These are phyloP conservation scores for Croton setiger DNA, from an alignment of 441 rosid genomes.

Conservation along the genomic window DNA sequence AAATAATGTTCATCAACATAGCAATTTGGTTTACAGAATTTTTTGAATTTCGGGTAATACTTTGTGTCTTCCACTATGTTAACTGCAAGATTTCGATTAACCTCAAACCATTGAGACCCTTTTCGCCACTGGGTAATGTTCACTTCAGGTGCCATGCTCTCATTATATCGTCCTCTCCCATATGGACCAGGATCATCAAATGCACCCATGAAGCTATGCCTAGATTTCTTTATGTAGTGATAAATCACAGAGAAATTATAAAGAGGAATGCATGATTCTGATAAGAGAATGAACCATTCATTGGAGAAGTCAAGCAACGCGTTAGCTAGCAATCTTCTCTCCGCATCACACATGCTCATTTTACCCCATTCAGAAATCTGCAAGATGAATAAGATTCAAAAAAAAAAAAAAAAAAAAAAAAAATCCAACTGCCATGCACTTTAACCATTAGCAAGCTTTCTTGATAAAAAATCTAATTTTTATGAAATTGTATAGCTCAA, in stretches of 20 bases:
- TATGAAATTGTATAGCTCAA: neutral
- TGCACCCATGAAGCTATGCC: slow-evolving; percentile 71
- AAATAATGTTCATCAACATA: slow-evolving; percentile 95
- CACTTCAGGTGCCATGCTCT: slow-evolving; percentile 80
- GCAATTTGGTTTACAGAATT: slow-evolving; percentile 77
- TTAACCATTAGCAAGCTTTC: neutral
- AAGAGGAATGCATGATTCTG: slow-evolving; percentile 91
- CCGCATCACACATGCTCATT: slow-evolving; percentile 95
- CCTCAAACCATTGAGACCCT: slow-evolving; percentile 95
- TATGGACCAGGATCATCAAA: slow-evolving; percentile 85
- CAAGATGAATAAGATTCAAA: neutral
- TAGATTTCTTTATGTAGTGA: slow-evolving; percentile 58
- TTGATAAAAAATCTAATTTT: neutral
- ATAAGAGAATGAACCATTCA: slow-evolving; percentile 79
- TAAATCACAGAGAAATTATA: slow-evolving; percentile 69
- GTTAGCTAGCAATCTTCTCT: slow-evolving; percentile 82
- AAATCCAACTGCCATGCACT: neutral
- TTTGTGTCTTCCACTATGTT: slow-evolving; percentile 57
- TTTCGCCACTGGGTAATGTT: slow-evolving; percentile 79
- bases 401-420: neutral
- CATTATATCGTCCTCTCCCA: slow-evolving; percentile 81
- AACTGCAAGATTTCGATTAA: slow-evolving; percentile 67
- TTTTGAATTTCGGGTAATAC: slow-evolving; percentile 57
- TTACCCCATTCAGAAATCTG: slow-evolving; percentile 93
- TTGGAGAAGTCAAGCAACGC: slow-evolving; percentile 81